phyloP scores from a whole-genome alignment of 2,329 filamentous ascomycete species.

The Geoglossum cookeanum region DNA sequence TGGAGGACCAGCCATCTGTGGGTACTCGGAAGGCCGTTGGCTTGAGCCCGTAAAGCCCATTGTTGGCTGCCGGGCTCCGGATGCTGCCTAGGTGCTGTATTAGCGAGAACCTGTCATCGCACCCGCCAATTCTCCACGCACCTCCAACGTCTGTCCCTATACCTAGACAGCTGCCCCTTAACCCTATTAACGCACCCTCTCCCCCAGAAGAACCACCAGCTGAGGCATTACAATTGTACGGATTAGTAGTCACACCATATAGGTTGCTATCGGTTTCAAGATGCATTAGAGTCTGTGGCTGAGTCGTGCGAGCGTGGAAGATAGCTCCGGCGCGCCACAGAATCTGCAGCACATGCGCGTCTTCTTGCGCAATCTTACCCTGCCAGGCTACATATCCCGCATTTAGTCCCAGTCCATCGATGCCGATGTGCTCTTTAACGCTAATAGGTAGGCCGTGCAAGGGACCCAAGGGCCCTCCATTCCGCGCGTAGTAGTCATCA shows the following conservation, averaged over 20 bases:
- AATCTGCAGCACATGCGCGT: constrained; percentile 29
- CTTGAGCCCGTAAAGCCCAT: constrained; percentile 26
- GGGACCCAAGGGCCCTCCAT: constrained; percentile 18
- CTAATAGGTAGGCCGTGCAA: constrained; percentile 21
- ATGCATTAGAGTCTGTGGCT: constrained; percentile 31
- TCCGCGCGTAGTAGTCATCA: constrained; percentile 16
- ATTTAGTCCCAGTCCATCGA: constrained; percentile 29
- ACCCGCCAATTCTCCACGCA: constrained; percentile 10
- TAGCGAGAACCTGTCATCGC: constrained; percentile 13
- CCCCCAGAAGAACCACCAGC: constrained; percentile 36
- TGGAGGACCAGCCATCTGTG: constrained; percentile 22
- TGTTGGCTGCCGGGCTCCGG: constrained; percentile 27
- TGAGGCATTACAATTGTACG: constrained; percentile 31
- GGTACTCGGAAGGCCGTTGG: constrained; percentile 27
- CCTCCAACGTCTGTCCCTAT: constrained; percentile 20
- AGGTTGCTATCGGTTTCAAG: not conserved
- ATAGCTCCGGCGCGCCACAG: constrained; percentile 29
- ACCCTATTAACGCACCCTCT: constrained; percentile 34
- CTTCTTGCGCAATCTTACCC: constrained; percentile 24
- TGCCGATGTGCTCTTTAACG: constrained; percentile 32
- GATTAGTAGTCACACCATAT: constrained; percentile 31
- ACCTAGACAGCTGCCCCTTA: constrained; percentile 32
- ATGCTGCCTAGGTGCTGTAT: constrained; percentile 26
- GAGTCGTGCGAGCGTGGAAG: constrained; percentile 32
- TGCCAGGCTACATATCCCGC: constrained; percentile 32